These are phyloP conservation scores for Colletotrichum cuscutae DNA, from an alignment of 2,329 filamentous ascomycete genomes.

Conservation along the genomic window DNA sequence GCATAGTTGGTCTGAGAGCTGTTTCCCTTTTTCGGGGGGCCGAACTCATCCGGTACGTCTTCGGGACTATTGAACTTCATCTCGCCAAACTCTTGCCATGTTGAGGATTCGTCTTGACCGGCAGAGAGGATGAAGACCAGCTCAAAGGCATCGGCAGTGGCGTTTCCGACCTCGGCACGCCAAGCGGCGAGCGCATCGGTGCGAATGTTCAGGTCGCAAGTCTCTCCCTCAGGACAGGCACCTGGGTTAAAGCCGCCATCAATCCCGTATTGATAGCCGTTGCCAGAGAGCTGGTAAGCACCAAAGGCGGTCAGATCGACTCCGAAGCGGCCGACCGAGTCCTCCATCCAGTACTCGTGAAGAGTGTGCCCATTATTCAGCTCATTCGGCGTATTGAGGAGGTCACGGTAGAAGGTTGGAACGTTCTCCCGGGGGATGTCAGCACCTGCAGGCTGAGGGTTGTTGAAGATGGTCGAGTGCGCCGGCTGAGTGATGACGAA, in stretches of 20 bases:
- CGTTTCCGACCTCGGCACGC: constrained; percentile 61
- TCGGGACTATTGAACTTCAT: constrained; percentile 60
- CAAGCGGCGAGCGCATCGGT: constrained; percentile 60
- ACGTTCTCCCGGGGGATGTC: constrained; percentile 52
- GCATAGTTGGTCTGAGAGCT: constrained; percentile 55
- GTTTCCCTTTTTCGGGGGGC: constrained; percentile 52
- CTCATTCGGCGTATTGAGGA: constrained; percentile 60
- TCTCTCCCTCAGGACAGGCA: constrained; percentile 53
- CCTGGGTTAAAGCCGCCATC: constrained; percentile 59
- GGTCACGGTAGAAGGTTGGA: constrained; percentile 59
- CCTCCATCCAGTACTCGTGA: constrained; percentile 69
- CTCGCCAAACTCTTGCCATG: constrained; percentile 67
- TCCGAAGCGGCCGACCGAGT: constrained; percentile 62
- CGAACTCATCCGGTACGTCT: constrained; percentile 59
- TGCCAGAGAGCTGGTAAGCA: constrained; percentile 58
- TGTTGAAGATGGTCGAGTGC: constrained; percentile 60
- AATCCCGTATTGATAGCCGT: constrained; percentile 61
- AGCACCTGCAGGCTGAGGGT: constrained; percentile 56
- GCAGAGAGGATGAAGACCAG: constrained; percentile 65
- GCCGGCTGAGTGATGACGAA: constrained; percentile 59
- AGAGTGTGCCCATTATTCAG: constrained; percentile 63
- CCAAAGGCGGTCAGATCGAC: constrained; percentile 64
- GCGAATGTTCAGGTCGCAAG: constrained; percentile 59
- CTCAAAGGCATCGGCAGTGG: constrained; percentile 58
- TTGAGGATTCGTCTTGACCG: constrained; percentile 64